Percentiles rank a stretch among this genome's conserved stretches.
Conservation (phyloP, 257 asterid genomes). For the Coffea canephora region DNA sequence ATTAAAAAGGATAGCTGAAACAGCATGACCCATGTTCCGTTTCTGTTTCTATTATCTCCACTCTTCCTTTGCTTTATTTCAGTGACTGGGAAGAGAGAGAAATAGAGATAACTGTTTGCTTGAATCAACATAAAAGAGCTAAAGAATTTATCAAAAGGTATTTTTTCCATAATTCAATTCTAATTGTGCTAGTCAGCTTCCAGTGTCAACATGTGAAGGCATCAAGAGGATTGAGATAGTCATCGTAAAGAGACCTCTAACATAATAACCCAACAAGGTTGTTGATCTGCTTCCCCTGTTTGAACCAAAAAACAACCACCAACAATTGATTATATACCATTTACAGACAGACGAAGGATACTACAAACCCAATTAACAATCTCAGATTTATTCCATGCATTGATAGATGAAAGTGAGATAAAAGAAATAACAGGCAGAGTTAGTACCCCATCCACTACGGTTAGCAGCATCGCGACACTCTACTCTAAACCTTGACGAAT, state of each 20-base stretch:
- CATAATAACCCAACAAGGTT: constrained; percentile 99
- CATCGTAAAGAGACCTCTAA: constrained; percentile 59
- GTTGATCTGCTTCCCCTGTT: constrained; percentile 65
- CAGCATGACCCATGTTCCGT: background rate
- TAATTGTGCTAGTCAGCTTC: background rate
- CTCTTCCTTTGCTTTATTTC: no score
- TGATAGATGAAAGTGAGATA: constrained; percentile 14
- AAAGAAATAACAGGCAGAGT: constrained; percentile 22
- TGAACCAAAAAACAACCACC: constrained; percentile 25
- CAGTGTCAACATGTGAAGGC: background rate
- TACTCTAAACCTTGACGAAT: constrained; percentile 63
- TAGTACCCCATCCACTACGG: constrained; percentile 84
- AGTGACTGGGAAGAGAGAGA: background rate
- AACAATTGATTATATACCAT: background rate
- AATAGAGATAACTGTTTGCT: background rate
- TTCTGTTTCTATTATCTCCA: background rate
- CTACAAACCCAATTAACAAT: background rate
- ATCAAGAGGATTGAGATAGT: background rate
- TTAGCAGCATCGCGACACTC: constrained; percentile 97
- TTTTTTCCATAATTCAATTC: background rate
- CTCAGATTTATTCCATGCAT: background rate
- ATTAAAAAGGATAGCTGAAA: background rate
- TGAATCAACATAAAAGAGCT: background rate
- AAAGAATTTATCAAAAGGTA: background rate
- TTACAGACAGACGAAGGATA: background rate